Evolutionary conservation across 257 asterid genomes (phyloP), one percentile per base, ranked within the genome.

Genomic region (Buddleja alternifolia): DNA sequence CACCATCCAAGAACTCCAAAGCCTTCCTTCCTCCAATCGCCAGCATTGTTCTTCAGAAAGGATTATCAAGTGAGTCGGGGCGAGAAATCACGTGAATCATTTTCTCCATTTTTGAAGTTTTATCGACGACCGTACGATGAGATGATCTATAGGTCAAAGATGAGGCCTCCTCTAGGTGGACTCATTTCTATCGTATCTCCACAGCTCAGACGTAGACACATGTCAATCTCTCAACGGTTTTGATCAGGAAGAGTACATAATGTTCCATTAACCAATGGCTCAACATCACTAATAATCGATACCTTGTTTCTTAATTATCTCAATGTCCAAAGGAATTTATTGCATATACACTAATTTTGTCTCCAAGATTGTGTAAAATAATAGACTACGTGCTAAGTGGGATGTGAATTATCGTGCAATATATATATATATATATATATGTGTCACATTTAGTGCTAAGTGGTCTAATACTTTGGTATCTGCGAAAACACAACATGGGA

Each of bases 161-260:
- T 91, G 95, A 81, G 82, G 60, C 95, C 97, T 0, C 97, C 96
- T 0, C 74, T 90, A 0, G 96, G 97, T 0, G 97, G 96, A 4
- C 86, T 90, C 16, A 76, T 90, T 69, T 84, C 97, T 6, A 82
- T 90, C 40, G 88, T 88, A 29, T 70, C 95, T 15, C 90, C 96
- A 0, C 93, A 79, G 0, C 20, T 88, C 37, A 81, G 70, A 34
- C 81, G 89, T 6, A 67, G 79, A 44, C 85, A 89, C 72, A 47
- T 85, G 73, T 88, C 97, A 3, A 63, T 69, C 7, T 90, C 95
- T 19, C 96, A 86, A 71, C 85, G 96, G 39, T 88, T 82, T 79
- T 88, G 83, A 86, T 70, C 40, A 1, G 15, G 24, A 17, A 48
- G n/a, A 73, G 70, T 81, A 69, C 45, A 71, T 77, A 75, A 17